phyloP scores from a whole-genome alignment of 2,329 filamentous ascomycete species.

The Graphilbum fragrans region DNA sequence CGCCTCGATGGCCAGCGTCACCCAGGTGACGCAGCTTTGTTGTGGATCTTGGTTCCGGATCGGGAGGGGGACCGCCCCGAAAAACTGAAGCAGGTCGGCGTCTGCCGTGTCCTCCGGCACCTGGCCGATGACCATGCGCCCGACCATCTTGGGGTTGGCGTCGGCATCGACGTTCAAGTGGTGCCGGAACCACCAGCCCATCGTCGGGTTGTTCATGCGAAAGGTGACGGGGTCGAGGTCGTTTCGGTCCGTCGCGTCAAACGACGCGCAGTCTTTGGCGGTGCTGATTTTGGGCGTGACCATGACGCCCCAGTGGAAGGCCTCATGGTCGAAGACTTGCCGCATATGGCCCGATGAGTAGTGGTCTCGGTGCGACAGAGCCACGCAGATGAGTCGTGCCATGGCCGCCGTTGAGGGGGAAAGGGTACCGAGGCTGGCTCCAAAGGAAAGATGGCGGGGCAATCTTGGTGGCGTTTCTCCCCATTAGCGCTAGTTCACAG shows the following conservation, averaged over 20 bases:
- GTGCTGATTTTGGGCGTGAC: not conserved
- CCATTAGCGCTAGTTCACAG: too few relatives aligned
- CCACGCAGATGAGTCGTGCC: too few relatives aligned
- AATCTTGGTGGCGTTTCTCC: too few relatives aligned
- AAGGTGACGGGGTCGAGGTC: not conserved
- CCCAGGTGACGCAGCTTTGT: not conserved
- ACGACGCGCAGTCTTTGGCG: not conserved
- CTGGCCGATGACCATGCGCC: not conserved
- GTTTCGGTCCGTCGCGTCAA: not conserved
- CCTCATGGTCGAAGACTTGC: not conserved
- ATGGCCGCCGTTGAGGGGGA: too few relatives aligned
- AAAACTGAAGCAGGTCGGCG: not conserved
- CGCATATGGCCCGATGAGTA: too few relatives aligned
- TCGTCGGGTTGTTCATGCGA: not conserved
- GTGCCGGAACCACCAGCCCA: not conserved
- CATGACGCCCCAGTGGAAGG: not conserved
- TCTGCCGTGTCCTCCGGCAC: not conserved
- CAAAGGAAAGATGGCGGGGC: too few relatives aligned
- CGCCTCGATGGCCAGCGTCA: not conserved
- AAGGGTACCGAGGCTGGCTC: too few relatives aligned
- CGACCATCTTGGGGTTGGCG: not conserved
- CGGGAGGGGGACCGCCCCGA: not conserved
- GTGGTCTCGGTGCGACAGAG: too few relatives aligned
- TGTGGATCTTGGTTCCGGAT: not conserved
- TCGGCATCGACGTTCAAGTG: not conserved